These are phyloP conservation scores for Cyclostephanos invisitatus DNA, from an alignment of 108 stramenopile species.

Conservation along the genomic window DNA sequence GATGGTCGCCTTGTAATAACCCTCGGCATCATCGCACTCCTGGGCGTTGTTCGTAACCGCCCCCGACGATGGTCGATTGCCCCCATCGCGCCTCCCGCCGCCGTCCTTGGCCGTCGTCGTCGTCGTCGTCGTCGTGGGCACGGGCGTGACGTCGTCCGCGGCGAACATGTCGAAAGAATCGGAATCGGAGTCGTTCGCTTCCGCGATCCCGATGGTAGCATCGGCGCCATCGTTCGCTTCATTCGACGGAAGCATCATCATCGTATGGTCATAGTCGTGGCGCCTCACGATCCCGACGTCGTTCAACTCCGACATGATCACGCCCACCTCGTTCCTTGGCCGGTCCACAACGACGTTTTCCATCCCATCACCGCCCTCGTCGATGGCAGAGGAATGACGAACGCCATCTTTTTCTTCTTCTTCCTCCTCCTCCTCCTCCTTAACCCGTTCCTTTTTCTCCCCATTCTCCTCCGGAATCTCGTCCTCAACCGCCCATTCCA, in stretches of 20 bases:
- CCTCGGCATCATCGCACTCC: constrained; percentile 95
- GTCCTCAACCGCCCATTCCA: not conserved
- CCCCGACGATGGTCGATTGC: not conserved
- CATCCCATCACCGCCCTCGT: not conserved
- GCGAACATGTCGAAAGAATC: constrained; percentile 59
- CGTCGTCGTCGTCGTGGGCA: constrained; percentile 29
- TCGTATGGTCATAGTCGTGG: not conserved
- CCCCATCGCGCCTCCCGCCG: constrained; percentile 43
- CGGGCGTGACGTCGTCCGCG: constrained; percentile 40
- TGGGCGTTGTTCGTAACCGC: constrained; percentile 32
- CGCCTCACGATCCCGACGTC: not conserved
- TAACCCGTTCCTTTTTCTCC: not conserved
- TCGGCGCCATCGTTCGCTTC: not conserved
- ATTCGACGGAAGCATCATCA: not conserved
- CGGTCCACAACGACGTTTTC: constrained; percentile 19
- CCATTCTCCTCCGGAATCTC: too few relatives aligned
- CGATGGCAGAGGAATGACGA: too few relatives aligned
- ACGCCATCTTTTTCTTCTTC: too few relatives aligned
- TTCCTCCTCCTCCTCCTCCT: not conserved
- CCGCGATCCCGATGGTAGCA: not conserved
- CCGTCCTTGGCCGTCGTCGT: constrained; percentile 11
- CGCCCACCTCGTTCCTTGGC: constrained; percentile 40
- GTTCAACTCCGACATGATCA: constrained; percentile 38
- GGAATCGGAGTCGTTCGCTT: constrained; percentile 9
- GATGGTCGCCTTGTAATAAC: constrained; percentile 95